phyloP scores from a whole-genome alignment of 495 filamentous ascomycete species.

The Amorphotheca resinae region DNA sequence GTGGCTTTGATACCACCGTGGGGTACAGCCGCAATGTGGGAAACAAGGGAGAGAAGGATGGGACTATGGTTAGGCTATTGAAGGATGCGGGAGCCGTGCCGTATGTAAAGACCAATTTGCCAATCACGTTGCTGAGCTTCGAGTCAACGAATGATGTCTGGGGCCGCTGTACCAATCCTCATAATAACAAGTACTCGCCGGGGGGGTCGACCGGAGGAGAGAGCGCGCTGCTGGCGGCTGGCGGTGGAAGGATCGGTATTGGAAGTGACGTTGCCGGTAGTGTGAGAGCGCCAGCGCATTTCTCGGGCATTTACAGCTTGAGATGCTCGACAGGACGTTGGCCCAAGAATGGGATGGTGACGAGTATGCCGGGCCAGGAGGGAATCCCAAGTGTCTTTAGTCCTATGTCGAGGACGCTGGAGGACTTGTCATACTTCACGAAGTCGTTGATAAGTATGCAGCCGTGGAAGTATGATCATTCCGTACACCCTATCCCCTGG shows the following conservation, averaged over 20 bases:
- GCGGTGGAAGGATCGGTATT: constrained; percentile 81
- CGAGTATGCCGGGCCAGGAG: constrained; percentile 91
- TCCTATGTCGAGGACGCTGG: constrained; percentile 83
- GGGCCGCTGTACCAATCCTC: constrained; percentile 75
- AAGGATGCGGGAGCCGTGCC: constrained; percentile 95
- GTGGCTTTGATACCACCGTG: constrained; percentile 76
- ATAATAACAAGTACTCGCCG: constrained; percentile 71
- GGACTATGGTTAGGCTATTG: constrained; percentile 59
- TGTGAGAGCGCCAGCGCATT: constrained; percentile 81
- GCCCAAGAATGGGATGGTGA: constrained; percentile 74
- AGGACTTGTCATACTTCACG: constrained; percentile 80
- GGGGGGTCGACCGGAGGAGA: constrained; percentile 91
- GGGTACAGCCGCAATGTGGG: constrained; percentile 66
- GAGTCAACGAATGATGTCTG: constrained; percentile 86
- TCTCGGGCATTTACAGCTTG: constrained; percentile 78
- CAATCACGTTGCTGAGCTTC: constrained; percentile 82
- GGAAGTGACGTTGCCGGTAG: constrained; percentile 92
- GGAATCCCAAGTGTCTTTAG: constrained; percentile 82
- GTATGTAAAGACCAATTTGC: constrained; percentile 92
- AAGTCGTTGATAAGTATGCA: constrained; percentile 65
- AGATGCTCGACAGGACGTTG: constrained; percentile 93
- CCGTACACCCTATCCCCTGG: constrained; percentile 79
- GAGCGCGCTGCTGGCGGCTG: constrained; percentile 69
- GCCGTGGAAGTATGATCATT: constrained; percentile 86
- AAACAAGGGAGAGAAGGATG: constrained; percentile 53